These are phyloP conservation scores for Cinchona pubescens DNA, from an alignment of 257 asterid species.

Conservation along the genomic window DNA sequence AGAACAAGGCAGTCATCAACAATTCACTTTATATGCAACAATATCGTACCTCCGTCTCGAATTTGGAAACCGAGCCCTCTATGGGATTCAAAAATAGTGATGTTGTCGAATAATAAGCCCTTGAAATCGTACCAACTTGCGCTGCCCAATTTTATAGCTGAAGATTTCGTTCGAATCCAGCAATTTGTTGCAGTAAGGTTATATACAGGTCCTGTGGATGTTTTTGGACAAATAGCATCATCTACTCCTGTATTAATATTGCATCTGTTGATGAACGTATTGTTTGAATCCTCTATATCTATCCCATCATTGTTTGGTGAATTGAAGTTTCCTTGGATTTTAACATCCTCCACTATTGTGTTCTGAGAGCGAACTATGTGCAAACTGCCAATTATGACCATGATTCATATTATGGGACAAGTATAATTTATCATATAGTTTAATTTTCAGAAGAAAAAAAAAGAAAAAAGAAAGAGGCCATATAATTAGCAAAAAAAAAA, in stretches of 20 bases:
- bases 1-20: too few relatives aligned
- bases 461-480: too few relatives aligned
- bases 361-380: constrained; percentile 70
- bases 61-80: constrained; percentile 85
- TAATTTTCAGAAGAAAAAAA: too few relatives aligned
- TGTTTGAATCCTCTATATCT: constrained; percentile 86
- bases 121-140: constrained; percentile 68
- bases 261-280: constrained; percentile 70
- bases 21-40: background rate
- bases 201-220: constrained; percentile 56
- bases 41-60: constrained; percentile 79
- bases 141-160: constrained; percentile 91
- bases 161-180: constrained; percentile 87
- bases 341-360: constrained; percentile 60
- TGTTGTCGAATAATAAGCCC: constrained; percentile 62
- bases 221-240: constrained; percentile 94
- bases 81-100: constrained; percentile 75
- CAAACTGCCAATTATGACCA: constrained; percentile 59
- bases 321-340: constrained; percentile 75
- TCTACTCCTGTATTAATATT: constrained; percentile 85
- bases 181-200: constrained; percentile 72
- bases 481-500: too few relatives aligned
- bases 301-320: constrained; percentile 93
- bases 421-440: too few relatives aligned
- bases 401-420: too few relatives aligned